Percentiles rank a stretch among this genome's conserved stretches.
phyloP scores from a whole-genome alignment of 768 basidiomycete species.

The Lactarius indigo region DNA sequence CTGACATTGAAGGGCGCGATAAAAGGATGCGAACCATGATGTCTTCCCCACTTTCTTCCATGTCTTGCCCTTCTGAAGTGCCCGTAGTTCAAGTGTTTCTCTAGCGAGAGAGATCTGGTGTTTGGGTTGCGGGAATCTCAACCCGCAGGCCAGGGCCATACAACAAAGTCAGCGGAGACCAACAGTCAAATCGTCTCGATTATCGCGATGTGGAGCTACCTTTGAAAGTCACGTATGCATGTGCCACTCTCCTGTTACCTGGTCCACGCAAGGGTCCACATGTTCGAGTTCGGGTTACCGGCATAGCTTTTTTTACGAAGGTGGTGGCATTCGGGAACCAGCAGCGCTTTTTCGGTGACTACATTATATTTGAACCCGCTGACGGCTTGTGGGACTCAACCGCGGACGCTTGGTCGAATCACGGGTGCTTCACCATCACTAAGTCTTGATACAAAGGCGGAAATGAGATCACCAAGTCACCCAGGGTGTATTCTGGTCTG shows the following conservation, averaged over 20 bases:
- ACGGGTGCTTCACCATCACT: too few relatives aligned
- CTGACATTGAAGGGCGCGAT: too few relatives aligned
- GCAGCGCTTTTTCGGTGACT: neutral
- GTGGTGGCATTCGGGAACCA: neutral
- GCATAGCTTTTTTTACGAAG: neutral
- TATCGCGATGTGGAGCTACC: neutral
- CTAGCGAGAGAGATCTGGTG: neutral
- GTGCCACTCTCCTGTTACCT: too few relatives aligned
- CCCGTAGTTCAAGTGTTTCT: neutral
- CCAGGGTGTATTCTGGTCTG: too few relatives aligned
- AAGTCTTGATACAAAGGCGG: too few relatives aligned
- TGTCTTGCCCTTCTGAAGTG: neutral
- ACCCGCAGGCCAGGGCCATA: neutral
- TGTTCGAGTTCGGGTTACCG: neutral
- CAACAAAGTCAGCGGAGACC: neutral
- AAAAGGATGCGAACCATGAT: too few relatives aligned
- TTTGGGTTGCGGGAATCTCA: neutral
- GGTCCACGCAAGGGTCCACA: too few relatives aligned
- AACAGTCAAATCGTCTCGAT: neutral
- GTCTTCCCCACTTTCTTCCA: neutral
- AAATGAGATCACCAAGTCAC: too few relatives aligned
- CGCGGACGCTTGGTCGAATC: too few relatives aligned
- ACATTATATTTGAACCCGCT: too few relatives aligned
- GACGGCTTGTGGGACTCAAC: too few relatives aligned
- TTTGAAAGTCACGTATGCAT: neutral